Percentiles rank a stretch among this genome's conserved stretches.
These are phyloP conservation scores for Neocucurbitaria cava DNA, from an alignment of 2,329 filamentous ascomycete species.

Conservation along the genomic window DNA sequence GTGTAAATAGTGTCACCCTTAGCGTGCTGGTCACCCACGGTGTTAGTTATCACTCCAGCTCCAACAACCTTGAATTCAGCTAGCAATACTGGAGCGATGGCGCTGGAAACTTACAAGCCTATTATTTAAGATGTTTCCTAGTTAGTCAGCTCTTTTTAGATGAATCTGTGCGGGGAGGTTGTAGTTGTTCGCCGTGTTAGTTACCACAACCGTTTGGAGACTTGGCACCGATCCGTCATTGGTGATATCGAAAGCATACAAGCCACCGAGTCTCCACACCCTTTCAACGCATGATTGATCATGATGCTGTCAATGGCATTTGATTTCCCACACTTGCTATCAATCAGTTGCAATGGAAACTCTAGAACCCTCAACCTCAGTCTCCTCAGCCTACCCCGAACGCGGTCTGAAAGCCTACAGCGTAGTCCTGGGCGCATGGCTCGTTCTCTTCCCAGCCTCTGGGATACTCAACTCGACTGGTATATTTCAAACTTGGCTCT, in stretches of 20 bases:
- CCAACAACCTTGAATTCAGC: too few relatives aligned
- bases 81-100: too few relatives aligned
- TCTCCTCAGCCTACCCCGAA: slow-evolving; percentile 26
- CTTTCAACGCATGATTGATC: too few relatives aligned
- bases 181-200: too few relatives aligned
- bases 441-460: slow-evolving; percentile 29
- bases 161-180: too few relatives aligned
- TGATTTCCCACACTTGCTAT: neutral
- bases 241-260: neutral
- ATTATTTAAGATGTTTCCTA: too few relatives aligned
- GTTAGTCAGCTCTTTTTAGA: too few relatives aligned
- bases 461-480: slow-evolving; percentile 57
- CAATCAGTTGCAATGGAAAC: neutral
- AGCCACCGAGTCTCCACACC: neutral
- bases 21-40: too few relatives aligned
- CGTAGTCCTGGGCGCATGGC: slow-evolving; percentile 40
- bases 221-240: neutral
- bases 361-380: neutral
- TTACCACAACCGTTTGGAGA: neutral
- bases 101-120: too few relatives aligned
- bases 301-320: neutral
- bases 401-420: slow-evolving; percentile 35
- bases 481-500: slow-evolving; percentile 78
- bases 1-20: too few relatives aligned
- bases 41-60: too few relatives aligned